phyloP scores from a whole-genome alignment of 1,284 basidiomycete species.

The Marasmius oreades region DNA sequence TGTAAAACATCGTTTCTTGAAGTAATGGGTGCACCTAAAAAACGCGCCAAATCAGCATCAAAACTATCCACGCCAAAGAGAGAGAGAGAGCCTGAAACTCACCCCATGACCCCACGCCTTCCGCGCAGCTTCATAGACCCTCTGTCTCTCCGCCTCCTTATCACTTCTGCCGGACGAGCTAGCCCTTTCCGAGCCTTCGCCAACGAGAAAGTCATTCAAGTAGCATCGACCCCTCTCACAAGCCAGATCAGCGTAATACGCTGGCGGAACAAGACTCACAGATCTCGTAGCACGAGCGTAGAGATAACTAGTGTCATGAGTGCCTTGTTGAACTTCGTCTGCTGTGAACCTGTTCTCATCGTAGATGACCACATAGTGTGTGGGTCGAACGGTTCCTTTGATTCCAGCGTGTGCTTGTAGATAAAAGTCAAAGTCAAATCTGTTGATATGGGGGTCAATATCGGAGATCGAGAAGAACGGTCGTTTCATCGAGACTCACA shows the following conservation, averaged over 20 bases:
- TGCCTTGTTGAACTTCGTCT: conserved; percentile 67
- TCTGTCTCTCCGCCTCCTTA: conserved; percentile 16
- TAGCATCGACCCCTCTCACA: conserved; percentile 73
- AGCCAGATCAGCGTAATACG: conserved; percentile 75
- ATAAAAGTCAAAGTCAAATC: conserved; percentile 75
- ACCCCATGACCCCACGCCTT: conserved; percentile 11
- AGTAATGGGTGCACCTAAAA: conserved; percentile 48
- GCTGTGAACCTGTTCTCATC: conserved; percentile 63
- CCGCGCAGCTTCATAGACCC: neutral
- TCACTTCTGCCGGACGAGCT: conserved; percentile 24
- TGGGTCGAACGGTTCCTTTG: conserved; percentile 63
- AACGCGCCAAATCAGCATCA: neutral
- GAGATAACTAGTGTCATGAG: conserved; percentile 60
- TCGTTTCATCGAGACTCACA: conserved; percentile 35
- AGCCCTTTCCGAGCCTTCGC: conserved; percentile 27
- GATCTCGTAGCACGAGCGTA: conserved; percentile 76
- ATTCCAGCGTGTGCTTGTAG: conserved; percentile 72
- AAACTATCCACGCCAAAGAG: conserved; percentile 18
- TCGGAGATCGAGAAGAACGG: neutral
- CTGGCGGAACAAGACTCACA: conserved; percentile 71
- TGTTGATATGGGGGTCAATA: conserved; percentile 18
- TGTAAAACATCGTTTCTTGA: conserved; percentile 69
- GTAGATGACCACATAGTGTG: conserved; percentile 74
- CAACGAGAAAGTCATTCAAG: conserved; percentile 59
- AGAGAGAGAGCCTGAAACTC: conserved; percentile 11